A percentile compares a stretch with the other conserved stretches of the same genome.
Conservation (phyloP, 208 protist species). For the Acanthamoeba culbertsoni region DNA sequence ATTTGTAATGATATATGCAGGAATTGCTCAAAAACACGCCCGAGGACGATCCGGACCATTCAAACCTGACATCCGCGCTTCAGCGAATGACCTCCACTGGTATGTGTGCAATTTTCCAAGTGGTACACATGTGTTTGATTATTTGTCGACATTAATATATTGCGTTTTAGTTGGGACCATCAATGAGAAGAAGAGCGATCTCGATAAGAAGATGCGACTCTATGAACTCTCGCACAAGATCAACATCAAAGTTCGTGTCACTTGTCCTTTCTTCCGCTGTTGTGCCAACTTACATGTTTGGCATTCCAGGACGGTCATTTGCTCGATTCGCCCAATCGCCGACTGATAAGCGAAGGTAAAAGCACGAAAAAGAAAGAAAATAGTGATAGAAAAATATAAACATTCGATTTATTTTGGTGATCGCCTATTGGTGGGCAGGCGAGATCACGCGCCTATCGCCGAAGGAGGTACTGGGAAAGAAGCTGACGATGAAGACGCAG, state of each 20-base stretch:
- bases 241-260: background rate
- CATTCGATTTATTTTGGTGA: background rate
- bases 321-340: background rate
- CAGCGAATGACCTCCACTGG: background rate
- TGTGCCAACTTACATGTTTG: background rate
- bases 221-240: slow-evolving; percentile 26
- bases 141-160: too few relatives aligned
- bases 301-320: background rate
- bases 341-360: background rate
- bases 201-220: slow-evolving; percentile 17
- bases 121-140: too few relatives aligned
- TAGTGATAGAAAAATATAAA: too few relatives aligned
- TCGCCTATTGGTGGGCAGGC: background rate
- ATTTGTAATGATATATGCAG: background rate
- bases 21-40: slow-evolving; percentile 53
- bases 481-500: background rate
- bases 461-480: slow-evolving; percentile 37
- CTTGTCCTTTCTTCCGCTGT: background rate
- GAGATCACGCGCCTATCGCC: background rate
- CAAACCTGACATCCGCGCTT: background rate
- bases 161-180: background rate
- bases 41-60: slow-evolving; percentile 18
- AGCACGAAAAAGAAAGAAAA: background rate
- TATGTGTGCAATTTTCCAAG: too few relatives aligned
- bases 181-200: slow-evolving; percentile 32